phyloP scores from a whole-genome alignment of 345 rosid species.

The Clarkia xantiana region DNA sequence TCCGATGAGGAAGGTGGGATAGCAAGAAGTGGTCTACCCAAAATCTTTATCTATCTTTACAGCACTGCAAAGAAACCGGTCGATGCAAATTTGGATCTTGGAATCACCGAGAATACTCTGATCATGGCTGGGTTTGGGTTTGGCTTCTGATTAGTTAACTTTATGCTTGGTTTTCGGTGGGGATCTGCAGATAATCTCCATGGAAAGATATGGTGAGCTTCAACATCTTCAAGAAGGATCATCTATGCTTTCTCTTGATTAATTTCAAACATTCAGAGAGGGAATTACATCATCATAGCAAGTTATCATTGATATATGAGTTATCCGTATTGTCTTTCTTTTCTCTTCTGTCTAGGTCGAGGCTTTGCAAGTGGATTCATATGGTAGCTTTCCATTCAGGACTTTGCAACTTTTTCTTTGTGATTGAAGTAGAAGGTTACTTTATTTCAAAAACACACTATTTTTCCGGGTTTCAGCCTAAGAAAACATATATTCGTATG shows the following conservation, averaged over 20 bases:
- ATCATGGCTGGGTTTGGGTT: slow-evolving; percentile 98
- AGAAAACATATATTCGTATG: too few species aligned
- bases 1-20: slow-evolving; percentile 99
- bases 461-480: too few species aligned
- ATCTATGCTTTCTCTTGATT: too few species aligned
- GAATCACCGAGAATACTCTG: slow-evolving; percentile 42
- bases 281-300: too few species aligned
- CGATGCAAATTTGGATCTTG: slow-evolving; percentile 49
- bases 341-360: background rate
- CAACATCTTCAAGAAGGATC: too few species aligned
- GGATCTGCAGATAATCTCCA: slow-evolving; percentile 82
- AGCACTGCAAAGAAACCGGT: slow-evolving; percentile 88
- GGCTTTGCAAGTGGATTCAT: background rate
- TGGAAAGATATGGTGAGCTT: slow-evolving; percentile 83
- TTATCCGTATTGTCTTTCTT: background rate
- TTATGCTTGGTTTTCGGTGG: slow-evolving; percentile 94
- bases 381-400: too few species aligned
- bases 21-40: slow-evolving; percentile 91
- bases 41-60: slow-evolving; percentile 89
- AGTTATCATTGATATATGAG: background rate
- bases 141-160: slow-evolving; percentile 84
- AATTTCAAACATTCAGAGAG: too few species aligned
- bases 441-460: too few species aligned
- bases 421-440: too few species aligned
- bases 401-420: too few species aligned